These are phyloP conservation scores for Talaromyces atroroseus DNA, from an alignment of 2,329 filamentous ascomycete genomes.

Conservation along the genomic window DNA sequence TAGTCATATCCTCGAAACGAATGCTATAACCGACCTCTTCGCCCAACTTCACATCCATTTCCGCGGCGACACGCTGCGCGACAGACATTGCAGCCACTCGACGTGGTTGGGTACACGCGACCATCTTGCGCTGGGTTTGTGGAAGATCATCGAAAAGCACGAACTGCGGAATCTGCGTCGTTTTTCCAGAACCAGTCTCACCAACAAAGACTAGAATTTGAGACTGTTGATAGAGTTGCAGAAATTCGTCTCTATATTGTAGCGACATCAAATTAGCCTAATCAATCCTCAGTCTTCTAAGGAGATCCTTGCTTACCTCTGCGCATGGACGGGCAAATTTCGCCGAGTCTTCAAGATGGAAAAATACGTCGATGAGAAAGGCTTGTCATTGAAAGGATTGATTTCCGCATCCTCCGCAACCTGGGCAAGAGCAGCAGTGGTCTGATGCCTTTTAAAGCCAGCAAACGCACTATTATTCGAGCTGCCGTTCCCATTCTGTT, in stretches of 20 bases:
- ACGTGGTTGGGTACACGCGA: conserved; percentile 95
- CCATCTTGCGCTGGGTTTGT: conserved; percentile 76
- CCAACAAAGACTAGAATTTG: conserved; percentile 98
- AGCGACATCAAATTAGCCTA: conserved; percentile 10
- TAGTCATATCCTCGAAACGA: conserved; percentile 93
- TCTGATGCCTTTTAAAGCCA: conserved; percentile 69
- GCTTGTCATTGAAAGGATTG: conserved; percentile 78
- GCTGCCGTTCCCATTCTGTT: conserved; percentile 34
- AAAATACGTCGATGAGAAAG: conserved; percentile 80
- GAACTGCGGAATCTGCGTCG: conserved; percentile 97
- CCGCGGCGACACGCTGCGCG: conserved; percentile 92
- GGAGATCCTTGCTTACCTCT: conserved; percentile 56
- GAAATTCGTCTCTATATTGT: conserved; percentile 70
- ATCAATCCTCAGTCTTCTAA: not conserved
- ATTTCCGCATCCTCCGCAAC: conserved; percentile 70
- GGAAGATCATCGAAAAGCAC: conserved; percentile 95
- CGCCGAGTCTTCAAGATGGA: conserved; percentile 78
- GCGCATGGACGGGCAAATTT: conserved; percentile 84
- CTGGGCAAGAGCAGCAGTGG: conserved; percentile 69
- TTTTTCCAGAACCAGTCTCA: conserved; percentile 99
- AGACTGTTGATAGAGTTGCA: conserved; percentile 83
- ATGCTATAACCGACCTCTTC: conserved; percentile 98
- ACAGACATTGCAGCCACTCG: conserved; percentile 99
- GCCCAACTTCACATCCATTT: conserved; percentile 88
- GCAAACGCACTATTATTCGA: conserved; percentile 49